Percentiles rank a stretch among this genome's conserved stretches.
phyloP scores from a whole-genome alignment of 148 eudicot genomes.

The Chenopodium suecicum region DNA sequence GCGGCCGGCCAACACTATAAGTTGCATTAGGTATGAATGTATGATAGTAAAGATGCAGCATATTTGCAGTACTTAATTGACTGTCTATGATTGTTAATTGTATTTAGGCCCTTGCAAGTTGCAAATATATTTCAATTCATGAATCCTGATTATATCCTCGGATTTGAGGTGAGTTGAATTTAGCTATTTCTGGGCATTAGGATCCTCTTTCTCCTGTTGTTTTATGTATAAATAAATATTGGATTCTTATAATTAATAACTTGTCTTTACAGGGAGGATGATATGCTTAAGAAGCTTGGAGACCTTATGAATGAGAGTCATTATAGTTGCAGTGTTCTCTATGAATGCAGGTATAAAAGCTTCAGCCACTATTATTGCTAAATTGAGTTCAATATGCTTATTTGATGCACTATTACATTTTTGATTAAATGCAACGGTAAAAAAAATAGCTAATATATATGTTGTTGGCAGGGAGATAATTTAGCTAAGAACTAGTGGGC shows the following conservation, averaged over 20 bases:
- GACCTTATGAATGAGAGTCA: conserved; percentile 98
- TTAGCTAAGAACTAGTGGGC: no score
- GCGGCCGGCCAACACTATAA: conserved; percentile 69
- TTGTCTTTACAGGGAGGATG: conserved; percentile 76
- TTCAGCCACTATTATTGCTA: background rate
- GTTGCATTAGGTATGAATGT: conserved; percentile 61
- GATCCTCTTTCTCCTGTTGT: no score
- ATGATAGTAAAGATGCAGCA: no score
- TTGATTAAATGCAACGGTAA: no score
- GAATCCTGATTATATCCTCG: conserved; percentile 45
- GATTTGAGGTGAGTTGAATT: conserved; percentile 51
- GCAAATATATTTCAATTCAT: background rate
- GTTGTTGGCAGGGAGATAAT: no score
- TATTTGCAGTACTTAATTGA: background rate
- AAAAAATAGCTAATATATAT: no score
- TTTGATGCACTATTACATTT: no score
- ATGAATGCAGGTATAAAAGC: conserved; percentile 81
- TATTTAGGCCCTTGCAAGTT: background rate
- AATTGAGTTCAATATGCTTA: background rate
- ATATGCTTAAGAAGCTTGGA: conserved; percentile 86
- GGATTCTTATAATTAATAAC: background rate
- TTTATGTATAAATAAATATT: background rate
- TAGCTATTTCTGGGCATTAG: no score
- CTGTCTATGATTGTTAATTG: background rate
- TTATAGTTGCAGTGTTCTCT: conserved; percentile 84